Evolutionary conservation across 202 grass and related monocot species (phyloP).

Genomic region (Panicum hallii): DNA sequence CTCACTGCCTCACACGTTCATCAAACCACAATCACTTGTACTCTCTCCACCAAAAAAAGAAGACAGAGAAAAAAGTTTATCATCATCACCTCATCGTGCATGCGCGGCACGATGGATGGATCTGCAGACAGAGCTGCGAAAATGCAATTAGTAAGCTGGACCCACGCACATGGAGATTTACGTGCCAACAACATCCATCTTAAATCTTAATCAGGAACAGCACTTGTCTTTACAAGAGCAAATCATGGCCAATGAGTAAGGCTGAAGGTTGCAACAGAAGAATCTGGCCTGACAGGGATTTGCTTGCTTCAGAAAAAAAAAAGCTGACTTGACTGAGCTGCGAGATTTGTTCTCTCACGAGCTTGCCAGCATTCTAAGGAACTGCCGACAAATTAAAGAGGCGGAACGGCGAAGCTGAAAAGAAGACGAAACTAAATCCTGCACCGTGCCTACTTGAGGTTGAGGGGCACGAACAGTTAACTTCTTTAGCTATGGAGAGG

Average conservation of each 20-base stretch:
- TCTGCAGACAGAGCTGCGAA: not conserved
- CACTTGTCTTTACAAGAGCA: not conserved
- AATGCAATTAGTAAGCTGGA: not conserved
- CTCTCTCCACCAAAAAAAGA: not conserved
- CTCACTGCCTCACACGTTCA: no score
- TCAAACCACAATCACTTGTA: not conserved
- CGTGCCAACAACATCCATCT: conserved; percentile 36
- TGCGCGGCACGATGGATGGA: not conserved
- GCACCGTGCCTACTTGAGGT: not conserved
- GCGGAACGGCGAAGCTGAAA: not conserved
- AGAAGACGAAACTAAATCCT: not conserved
- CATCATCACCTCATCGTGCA: not conserved
- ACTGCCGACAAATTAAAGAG: conserved; percentile 18
- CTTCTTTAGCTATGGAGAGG: not conserved
- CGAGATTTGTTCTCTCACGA: not conserved
- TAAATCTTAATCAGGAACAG: not conserved
- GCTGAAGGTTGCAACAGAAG: conserved; percentile 39
- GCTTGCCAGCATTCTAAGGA: conserved; percentile 32
- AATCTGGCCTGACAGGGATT: conserved; percentile 28
- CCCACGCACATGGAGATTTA: conserved; percentile 24
- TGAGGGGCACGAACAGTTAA: not conserved
- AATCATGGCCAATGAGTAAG: conserved; percentile 39
- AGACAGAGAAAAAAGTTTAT: not conserved
- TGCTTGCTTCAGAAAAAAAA: no score
- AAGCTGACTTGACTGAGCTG: conserved; percentile 27